Evolutionary conservation across 116 monocot genomes (phyloP), one percentile per base, ranked within the genome.

Genomic region (Trichopus zeylanicus): DNA sequence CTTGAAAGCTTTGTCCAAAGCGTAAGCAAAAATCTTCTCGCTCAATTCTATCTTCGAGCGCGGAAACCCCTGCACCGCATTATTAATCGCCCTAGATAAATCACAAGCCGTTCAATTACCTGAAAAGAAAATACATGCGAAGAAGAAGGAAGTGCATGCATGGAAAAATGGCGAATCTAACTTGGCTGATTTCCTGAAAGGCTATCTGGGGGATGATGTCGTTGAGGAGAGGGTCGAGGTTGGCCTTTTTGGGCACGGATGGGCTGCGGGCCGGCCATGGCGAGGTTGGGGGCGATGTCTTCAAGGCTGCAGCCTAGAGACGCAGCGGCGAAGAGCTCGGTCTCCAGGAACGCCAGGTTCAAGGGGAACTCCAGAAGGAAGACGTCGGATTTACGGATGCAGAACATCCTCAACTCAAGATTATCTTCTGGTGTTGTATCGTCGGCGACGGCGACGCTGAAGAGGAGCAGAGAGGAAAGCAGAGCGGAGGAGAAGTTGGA

Each of bases 301-400:
- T 85, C 80, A 1, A 85, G 60, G 23, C 85, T 80, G 7, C 46
- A 10, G 30, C 85, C 85, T 6, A 70, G 59, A n/a, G 80, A 57
- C 4, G 63, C 80, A 59, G 65, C 72, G 35, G 80, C 67, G 67
- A 80, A 85, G 60, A 73, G 76, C 55, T 85, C 85, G 21, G 73
- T 69, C 57, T 85, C 85, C 5, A 73, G 16, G 63, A 57, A 76
- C 70, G 80, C 85, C 16, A 85, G 22, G 70, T 85, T 85, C 20
- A 80, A 33, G 12, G 84, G 72, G 55, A 84, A 84, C 53, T 73
- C 72, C 16, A 79, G 22, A 26, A 78, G 75, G 29, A 69, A 72
- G 22, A 69, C 56, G 52, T 84, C 84, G 3, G 12, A 11, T n/a
- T 53, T 20, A 3, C 60, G 60, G 34, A 66, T n/a, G n/a, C n/a